Percentiles rank a stretch among this genome's conserved stretches.
phyloP scores from a whole-genome alignment of 495 filamentous ascomycete genomes.

The Penicillium desertorum region DNA sequence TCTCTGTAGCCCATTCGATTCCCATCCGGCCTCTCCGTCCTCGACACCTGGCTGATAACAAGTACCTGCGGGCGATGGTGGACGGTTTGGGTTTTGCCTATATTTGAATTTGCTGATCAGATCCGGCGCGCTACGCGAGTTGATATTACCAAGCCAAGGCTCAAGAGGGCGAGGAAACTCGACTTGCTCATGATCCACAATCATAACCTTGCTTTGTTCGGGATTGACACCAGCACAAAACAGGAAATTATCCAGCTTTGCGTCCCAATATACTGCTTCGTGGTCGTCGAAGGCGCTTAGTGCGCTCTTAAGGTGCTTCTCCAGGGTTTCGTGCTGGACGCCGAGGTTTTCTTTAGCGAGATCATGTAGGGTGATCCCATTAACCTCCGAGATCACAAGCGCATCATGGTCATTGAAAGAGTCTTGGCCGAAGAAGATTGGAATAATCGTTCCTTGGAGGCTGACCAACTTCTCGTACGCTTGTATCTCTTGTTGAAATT shows the following conservation, averaged over 20 bases:
- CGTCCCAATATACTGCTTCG: background rate
- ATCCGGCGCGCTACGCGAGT: background rate
- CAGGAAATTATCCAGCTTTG: background rate
- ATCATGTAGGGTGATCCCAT: background rate
- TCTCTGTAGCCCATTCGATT: too few species aligned
- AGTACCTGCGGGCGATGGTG: too few species aligned
- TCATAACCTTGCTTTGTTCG: background rate
- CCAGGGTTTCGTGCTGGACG: background rate
- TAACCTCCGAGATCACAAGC: slow-evolving; percentile 2
- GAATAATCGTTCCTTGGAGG: slow-evolving; percentile 13
- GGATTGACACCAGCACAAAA: background rate
- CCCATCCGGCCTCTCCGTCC: too few species aligned
- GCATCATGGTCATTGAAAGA: background rate
- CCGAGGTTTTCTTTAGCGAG: background rate
- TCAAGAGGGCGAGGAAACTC: background rate
- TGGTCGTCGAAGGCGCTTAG: background rate
- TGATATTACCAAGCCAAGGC: background rate
- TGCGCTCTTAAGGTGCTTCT: background rate
- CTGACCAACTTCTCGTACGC: slow-evolving; percentile 6
- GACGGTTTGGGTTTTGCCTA: too few species aligned
- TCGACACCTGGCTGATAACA: too few species aligned
- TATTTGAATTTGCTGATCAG: too few species aligned
- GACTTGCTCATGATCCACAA: background rate
- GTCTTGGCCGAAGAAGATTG: slow-evolving; percentile 6
- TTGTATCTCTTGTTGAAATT: slow-evolving; percentile 11